These are phyloP conservation scores for Xerocomellus chrysenteron DNA, from an alignment of 768 basidiomycete genomes.

Conservation along the genomic window DNA sequence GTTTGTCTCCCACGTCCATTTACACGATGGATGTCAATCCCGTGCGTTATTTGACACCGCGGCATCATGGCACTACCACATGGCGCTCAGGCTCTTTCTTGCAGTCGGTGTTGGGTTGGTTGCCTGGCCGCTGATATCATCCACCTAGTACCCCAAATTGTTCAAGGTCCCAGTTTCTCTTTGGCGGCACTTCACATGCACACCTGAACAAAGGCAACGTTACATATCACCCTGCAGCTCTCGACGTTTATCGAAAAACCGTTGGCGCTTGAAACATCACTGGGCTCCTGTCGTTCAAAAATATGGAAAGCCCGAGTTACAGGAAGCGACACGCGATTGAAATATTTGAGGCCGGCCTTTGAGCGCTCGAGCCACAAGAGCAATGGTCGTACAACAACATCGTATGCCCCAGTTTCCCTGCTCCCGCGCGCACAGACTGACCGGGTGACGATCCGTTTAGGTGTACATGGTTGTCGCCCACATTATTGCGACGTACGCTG, in stretches of 20 bases:
- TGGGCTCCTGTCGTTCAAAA: constrained; percentile 29
- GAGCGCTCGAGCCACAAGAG: constrained; percentile 33
- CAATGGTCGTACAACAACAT: constrained; percentile 41
- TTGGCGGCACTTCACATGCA: neutral
- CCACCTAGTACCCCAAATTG: constrained; percentile 6
- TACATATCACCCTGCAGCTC: constrained; percentile 18
- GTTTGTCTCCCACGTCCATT: neutral
- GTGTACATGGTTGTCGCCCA: constrained; percentile 40
- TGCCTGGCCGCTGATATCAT: constrained; percentile 10
- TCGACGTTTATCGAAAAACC: constrained; percentile 18
- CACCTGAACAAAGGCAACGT: neutral
- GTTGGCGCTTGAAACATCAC: constrained; percentile 24
- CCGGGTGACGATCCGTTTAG: constrained; percentile 18
- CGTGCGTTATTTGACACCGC: neutral
- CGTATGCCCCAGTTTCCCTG: constrained; percentile 14
- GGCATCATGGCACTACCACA: neutral
- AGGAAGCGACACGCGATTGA: constrained; percentile 22
- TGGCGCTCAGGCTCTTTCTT: constrained; percentile 10
- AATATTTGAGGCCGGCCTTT: constrained; percentile 30
- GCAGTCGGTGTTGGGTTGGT: constrained; percentile 8
- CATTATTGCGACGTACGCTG: constrained; percentile 35
- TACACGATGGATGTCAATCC: no score
- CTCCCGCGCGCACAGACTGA: neutral
- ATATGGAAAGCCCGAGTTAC: constrained; percentile 27
- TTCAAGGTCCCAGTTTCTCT: constrained; percentile 1